Base-by-base conservation (phyloP, 768 basidiomycete species). In the Russula dissimulans region DNA sequence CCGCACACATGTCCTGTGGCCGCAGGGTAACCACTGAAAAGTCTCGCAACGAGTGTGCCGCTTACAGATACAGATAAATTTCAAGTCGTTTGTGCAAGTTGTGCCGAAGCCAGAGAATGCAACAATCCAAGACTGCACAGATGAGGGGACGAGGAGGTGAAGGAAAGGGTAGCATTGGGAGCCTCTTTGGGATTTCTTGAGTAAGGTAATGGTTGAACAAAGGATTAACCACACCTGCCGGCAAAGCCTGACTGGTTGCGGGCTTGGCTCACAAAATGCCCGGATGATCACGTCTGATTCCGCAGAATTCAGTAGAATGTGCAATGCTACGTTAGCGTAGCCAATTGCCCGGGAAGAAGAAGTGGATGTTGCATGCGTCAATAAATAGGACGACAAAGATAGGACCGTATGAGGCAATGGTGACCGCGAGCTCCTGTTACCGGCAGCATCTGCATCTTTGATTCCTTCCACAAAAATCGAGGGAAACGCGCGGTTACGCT, bases 21-120 rank as follows among this genome's bases (percentile, higher is more conserved):
- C 34, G n/a, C 60, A 43, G 26, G 22, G 31, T 44, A 53, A 45
- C n/a, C 26, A 3, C 3, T 52, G 26, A 12, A 32, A 7, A 8
- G 5, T 46, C 18, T 11, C 32, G 11, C 14, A 46, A 46, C 4
- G 49, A 11, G 7, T 22, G 53, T 48, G 36, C 12, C 18, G 70
- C 82, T 47, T 65, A 85, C 86, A 75, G 71, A 65, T 85, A 86
- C 6, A 79, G 78, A 32, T 76, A 72, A 0, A 80, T 77, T 59
- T 86, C 82, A 5, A 87, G 70, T 32, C 74, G 78, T 65, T 79
- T 85, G 57, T 86, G 83, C 34, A 88, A 71, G 67, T 86, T 87
- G 64, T 89, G 86, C 17, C 84, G 80, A 31, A 87, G 69, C 84
- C 85, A 88, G 14, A 88, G 73, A 6, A 84, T 75, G 64, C 82